Conservation (phyloP, 108 stramenopile species). For the Nitzschia palea region DNA sequence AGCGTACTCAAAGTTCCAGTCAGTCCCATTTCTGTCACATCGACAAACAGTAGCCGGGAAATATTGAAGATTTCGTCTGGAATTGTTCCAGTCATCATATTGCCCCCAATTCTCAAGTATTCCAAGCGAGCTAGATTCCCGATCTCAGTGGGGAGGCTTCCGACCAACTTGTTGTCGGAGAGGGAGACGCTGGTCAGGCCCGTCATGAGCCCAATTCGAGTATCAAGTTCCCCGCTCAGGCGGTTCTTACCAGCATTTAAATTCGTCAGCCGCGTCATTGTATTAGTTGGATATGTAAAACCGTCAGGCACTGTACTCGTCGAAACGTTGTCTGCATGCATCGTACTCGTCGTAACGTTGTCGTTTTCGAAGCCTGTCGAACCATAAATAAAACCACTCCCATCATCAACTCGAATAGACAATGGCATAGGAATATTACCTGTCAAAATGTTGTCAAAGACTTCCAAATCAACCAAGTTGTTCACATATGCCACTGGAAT, state of each 20-base stretch:
- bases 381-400: too few species aligned
- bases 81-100: constrained; percentile 25
- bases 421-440: constrained; percentile 56
- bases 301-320: too few species aligned
- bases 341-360: too few species aligned
- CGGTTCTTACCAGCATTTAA: constrained; percentile 34
- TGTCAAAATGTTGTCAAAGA: constrained; percentile 45
- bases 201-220: constrained; percentile 39
- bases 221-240: constrained; percentile 42
- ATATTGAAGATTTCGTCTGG: constrained; percentile 19
- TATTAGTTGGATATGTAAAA: too few species aligned
- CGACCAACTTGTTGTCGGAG: constrained; percentile 31
- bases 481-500: constrained; percentile 35
- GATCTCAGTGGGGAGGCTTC: constrained; percentile 33
- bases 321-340: constrained; percentile 5
- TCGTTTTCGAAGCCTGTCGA: too few species aligned
- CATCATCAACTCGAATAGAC: too few species aligned
- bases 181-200: constrained; percentile 44
- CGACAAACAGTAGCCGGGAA: background rate
- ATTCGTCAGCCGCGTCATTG: background rate
- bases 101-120: constrained; percentile 29
- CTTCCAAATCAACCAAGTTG: constrained; percentile 40
- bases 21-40: constrained; percentile 9
- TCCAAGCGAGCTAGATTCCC: constrained; percentile 23
- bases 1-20: constrained; percentile 21